Percentiles rank a stretch among this genome's conserved stretches.
Conservation (phyloP, 1,139 yeast species). For the Citeromyces hawaiiensis region DNA sequence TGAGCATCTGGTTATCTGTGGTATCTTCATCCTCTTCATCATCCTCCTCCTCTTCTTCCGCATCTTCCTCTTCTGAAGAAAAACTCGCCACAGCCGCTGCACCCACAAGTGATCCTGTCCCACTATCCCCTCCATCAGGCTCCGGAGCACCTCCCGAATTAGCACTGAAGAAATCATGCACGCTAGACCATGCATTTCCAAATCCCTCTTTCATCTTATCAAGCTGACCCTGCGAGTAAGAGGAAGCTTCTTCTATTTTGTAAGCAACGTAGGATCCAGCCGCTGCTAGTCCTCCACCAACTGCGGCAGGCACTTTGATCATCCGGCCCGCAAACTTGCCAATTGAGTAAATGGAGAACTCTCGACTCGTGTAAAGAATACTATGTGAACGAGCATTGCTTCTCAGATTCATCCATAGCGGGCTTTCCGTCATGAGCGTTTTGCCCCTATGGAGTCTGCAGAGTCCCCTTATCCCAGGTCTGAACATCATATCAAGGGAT, state of each 20-base stretch:
- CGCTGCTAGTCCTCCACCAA: constrained; percentile 88
- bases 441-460: neutral
- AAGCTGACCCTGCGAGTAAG: constrained; percentile 54
- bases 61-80: constrained; percentile 13
- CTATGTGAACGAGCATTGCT: neutral
- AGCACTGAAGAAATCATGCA: constrained; percentile 27
- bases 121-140: constrained; percentile 16
- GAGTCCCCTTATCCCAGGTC: neutral
- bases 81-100: constrained; percentile 23
- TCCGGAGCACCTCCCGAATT: constrained; percentile 14
- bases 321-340: constrained; percentile 44
- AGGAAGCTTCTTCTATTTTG: constrained; percentile 79
- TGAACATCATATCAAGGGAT: neutral
- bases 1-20: constrained; percentile 68
- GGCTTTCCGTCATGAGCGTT: neutral
- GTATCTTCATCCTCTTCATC: constrained; percentile 23
- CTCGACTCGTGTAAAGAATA: constrained; percentile 8
- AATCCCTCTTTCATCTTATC: constrained; percentile 43
- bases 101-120: constrained; percentile 18
- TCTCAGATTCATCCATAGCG: neutral
- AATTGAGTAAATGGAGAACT: constrained; percentile 22
- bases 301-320: constrained; percentile 58
- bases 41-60: constrained; percentile 21
- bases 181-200: constrained; percentile 27
- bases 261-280: constrained; percentile 89